phyloP scores from a whole-genome alignment of 1,284 basidiomycete species.

The Ceratobasidium sp. region DNA sequence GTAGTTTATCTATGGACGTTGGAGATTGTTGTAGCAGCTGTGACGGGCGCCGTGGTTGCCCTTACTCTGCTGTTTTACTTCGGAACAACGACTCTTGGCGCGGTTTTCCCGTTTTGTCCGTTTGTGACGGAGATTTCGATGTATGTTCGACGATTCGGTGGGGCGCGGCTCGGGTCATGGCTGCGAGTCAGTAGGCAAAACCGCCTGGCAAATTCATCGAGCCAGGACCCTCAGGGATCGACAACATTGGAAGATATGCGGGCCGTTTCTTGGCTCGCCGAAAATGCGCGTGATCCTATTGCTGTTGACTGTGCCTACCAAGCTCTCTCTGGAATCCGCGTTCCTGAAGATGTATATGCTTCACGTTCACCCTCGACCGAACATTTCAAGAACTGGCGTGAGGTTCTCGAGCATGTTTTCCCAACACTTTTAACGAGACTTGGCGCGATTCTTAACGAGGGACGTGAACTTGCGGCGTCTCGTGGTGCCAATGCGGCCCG shows the following conservation, averaged over 20 bases:
- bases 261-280: no score
- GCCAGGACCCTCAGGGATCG: background rate
- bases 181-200: background rate
- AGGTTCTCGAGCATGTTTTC: slow-evolving; percentile 15
- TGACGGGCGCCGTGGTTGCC: background rate
- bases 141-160: background rate
- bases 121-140: background rate
- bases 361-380: background rate
- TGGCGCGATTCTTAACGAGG: slow-evolving; percentile 15
- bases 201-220: background rate
- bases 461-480: slow-evolving; percentile 19
- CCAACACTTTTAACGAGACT: slow-evolving; percentile 19
- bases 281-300: no score
- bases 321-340: background rate
- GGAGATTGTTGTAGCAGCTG: background rate
- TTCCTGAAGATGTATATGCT: background rate
- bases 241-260: no score
- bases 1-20: slow-evolving; percentile 17
- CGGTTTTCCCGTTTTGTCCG: background rate
- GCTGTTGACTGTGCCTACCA: no score
- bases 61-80: background rate
- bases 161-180: background rate
- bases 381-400: background rate
- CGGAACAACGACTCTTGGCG: background rate
- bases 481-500: slow-evolving; percentile 38